Base-by-base conservation (phyloP, 2,329 filamentous ascomycete genomes). In the Cladosporium halotolerans region DNA sequence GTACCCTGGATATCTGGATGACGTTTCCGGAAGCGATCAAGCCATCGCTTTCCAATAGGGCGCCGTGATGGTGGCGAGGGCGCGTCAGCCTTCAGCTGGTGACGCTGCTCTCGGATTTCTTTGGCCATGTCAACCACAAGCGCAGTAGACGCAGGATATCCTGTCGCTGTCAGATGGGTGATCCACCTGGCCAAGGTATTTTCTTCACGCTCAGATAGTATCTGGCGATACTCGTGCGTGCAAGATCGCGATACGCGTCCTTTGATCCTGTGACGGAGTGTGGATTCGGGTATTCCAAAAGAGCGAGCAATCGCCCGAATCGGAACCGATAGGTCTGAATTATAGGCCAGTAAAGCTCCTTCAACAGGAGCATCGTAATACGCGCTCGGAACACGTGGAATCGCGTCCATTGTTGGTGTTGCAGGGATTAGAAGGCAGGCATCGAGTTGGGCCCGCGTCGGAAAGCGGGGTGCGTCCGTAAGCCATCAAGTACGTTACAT, bases 41-140 rank as follows among this genome's bases (percentile, higher is more conserved):
- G 41, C 53, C 47, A 55, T 9, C 28, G 11, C 36, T 55, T 52
- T 31, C 53, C 33, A 31, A 55, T 34, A 33, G 53, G 36, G 34
- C 40, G 31, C 4, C 14, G 28, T 9, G 28, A 45, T 33, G 46
- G 33, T n/a, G 40, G 45, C 39, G 16, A 41, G 38, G 38, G 13
- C 38, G 16, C 9, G 13, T 14, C 23, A 14, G 40, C 18, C 9
- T 10, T n/a, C 7, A 39, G 36, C 13, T 2, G 2, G n/a, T 14
- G 16, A 14, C 4, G n/a, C 13, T 13, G 7, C 13, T 39, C 16
- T 8, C 36, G n/a, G 10, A 42, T 19, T 10, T 42, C 19, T 19
- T 19, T 16, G 19, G 40, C 40, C 13, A 42, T 14, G 18, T 42
- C 40, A 13, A 9, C 23, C 16, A 18, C 23, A 19, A 42, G 11